Percentiles rank a stretch among this genome's conserved stretches.
These are phyloP conservation scores for Aspergillus indologenus DNA, from an alignment of 495 filamentous ascomycete genomes.

Conservation along the genomic window DNA sequence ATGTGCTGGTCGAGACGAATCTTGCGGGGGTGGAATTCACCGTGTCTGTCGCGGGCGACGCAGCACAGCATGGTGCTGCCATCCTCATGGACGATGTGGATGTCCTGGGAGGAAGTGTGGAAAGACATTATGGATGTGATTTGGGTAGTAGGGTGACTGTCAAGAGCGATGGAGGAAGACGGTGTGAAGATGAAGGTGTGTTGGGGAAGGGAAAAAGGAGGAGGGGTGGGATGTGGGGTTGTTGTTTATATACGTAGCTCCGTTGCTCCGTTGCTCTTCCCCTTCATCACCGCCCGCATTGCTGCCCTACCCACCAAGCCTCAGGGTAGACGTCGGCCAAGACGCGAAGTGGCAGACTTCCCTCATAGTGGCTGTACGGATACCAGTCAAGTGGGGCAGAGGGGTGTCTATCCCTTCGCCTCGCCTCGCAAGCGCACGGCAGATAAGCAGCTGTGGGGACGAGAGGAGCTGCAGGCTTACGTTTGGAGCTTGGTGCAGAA, in stretches of 20 bases:
- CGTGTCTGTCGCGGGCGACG: neutral
- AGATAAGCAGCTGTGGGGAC: no score
- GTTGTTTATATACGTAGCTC: neutral
- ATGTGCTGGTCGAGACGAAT: neutral
- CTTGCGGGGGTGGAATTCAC: neutral
- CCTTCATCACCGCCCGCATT: neutral
- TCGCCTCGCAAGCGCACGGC: neutral
- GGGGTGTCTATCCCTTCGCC: neutral
- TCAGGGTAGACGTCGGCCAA: neutral
- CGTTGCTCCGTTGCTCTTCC: neutral
- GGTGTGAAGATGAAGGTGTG: neutral
- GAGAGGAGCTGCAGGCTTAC: neutral
- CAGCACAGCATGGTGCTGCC: neutral
- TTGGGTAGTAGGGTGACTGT: no score
- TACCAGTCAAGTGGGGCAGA: neutral
- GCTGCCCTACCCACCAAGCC: neutral
- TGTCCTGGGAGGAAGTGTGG: neutral
- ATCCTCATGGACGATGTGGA: neutral
- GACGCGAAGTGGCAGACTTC: neutral
- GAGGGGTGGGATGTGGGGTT: neutral
- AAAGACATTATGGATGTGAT: neutral
- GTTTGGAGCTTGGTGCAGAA: neutral
- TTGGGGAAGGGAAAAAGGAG: neutral
- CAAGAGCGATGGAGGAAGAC: neutral
- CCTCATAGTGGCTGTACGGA: neutral